A percentile compares a stretch with the other conserved stretches of the same genome.
Conservation (phyloP, 768 basidiomycete species). For the Cystobasidium ongulense region DNA sequence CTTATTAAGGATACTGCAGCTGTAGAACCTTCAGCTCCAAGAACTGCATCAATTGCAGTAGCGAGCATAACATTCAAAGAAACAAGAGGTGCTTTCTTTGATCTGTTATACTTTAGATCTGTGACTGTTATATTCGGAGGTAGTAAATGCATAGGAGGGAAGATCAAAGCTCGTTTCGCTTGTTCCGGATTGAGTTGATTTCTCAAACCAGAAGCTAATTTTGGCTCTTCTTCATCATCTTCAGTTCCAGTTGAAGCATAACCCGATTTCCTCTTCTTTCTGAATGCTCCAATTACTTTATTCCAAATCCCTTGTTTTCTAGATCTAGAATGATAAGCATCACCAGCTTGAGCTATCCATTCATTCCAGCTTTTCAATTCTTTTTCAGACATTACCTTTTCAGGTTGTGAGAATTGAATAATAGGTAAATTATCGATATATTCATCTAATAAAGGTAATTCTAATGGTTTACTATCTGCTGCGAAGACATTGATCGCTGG, state of each 20-base stretch:
- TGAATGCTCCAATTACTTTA: not conserved
- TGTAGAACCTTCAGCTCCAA: constrained; percentile 33
- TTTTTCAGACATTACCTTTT: not conserved
- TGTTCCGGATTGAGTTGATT: constrained; percentile 23
- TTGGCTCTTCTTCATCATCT: constrained; percentile 44
- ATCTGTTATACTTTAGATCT: constrained; percentile 39
- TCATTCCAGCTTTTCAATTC: constrained; percentile 32
- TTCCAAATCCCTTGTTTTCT: not conserved
- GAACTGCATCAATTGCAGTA: constrained; percentile 27
- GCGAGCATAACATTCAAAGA: constrained; percentile 13
- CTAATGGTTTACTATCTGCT: constrained; percentile 55
- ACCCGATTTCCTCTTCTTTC: not conserved
- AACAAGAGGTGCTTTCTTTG: constrained; percentile 25
- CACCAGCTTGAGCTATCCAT: constrained; percentile 25
- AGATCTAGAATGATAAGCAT: not conserved
- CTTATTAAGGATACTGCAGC: constrained; percentile 34
- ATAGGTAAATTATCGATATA: constrained; percentile 52
- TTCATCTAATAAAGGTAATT: constrained; percentile 58
- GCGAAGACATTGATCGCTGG: constrained; percentile 57
- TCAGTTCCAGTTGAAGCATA: not conserved
- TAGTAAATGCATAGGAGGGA: constrained; percentile 40
- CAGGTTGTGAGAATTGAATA: constrained; percentile 47
- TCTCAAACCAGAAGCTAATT: not conserved
- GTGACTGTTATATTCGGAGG: constrained; percentile 35
- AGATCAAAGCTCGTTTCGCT: constrained; percentile 32